Percentiles rank a stretch among this genome's conserved stretches.
phyloP scores from a whole-genome alignment of 176 grass and related monocot species.

The Carex kokanica region DNA sequence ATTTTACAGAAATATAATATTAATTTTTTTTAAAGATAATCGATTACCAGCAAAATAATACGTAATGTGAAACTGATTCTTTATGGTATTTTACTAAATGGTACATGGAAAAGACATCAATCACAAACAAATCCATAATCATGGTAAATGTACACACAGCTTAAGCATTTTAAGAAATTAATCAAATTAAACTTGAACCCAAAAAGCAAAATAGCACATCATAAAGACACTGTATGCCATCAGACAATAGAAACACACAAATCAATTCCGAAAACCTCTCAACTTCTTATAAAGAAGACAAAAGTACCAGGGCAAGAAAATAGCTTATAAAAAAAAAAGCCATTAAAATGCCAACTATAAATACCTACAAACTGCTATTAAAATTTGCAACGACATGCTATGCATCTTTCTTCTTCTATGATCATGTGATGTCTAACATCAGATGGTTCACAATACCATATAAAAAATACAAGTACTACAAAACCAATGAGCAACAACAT shows the following conservation, averaged over 20 bases:
- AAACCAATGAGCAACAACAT: not conserved
- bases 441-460: not conserved
- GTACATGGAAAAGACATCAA: too few species aligned
- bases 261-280: not conserved
- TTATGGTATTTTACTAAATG: too few species aligned
- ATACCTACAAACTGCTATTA: not conserved
- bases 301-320: not conserved
- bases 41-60: too few species aligned
- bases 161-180: not conserved
- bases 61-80: too few species aligned
- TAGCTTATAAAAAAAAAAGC: not conserved
- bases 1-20: too few species aligned
- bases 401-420: not conserved
- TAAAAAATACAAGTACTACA: not conserved
- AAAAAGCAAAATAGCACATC: not conserved
- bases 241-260: not conserved
- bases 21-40: too few species aligned
- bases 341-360: not conserved
- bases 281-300: not conserved
- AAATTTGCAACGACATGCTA: not conserved
- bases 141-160: too few species aligned
- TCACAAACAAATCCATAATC: too few species aligned
- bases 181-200: not conserved
- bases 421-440: not conserved
- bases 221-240: not conserved